Base-by-base conservation (phyloP, 2,329 filamentous ascomycete species). In the Leptographium flavum region DNA sequence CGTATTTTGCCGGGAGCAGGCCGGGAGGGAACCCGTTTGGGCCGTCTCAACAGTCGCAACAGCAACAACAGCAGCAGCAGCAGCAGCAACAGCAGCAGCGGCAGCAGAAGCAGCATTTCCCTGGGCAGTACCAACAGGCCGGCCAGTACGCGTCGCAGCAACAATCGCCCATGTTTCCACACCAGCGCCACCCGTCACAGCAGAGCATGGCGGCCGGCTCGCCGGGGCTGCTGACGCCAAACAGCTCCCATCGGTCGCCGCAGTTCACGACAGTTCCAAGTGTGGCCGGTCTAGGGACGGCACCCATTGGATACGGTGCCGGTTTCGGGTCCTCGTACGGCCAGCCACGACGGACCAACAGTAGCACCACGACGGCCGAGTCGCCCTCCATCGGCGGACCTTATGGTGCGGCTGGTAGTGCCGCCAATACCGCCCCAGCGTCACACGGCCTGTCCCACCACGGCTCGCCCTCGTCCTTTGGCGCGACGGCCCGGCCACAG, bases 151-250 rank as follows among this genome's bases (percentile, higher is more conserved):
- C 47, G 3, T 35, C 47, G 2, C 46, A 47, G 27, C 40, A 47
- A n/a, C 49, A 47, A 21, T 36, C 47, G 4, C 57, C 57, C 31
- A 50, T 52, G 35, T 59, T 58, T 44, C 22, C 47, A 3, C 57
- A 57, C 30, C 43, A 47, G 22, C 47, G 47, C 2, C 57, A 57
- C 35, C 47, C 55, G 31, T 55, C 57, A 1, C 52, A n/a, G n/a
- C n/a, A 52, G 10, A 42, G 27, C 28, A 44, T 49, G 11, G 14
- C 32, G 8, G 42, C 45, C 3, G 47, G 42, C 28, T 53, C 51
- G 10, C 52, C 51, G 5, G 40, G 39, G 1, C 27, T 54, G 17
- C 17, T 51, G n/a, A 17, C 40, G 2, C 42, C 47, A 11, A 45
- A 32, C 28, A 44, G 25, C 9, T 19, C 33, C 5, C 50, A 51